These are phyloP conservation scores for Salix suchowensis DNA, from an alignment of 345 rosid genomes.

Conservation along the genomic window DNA sequence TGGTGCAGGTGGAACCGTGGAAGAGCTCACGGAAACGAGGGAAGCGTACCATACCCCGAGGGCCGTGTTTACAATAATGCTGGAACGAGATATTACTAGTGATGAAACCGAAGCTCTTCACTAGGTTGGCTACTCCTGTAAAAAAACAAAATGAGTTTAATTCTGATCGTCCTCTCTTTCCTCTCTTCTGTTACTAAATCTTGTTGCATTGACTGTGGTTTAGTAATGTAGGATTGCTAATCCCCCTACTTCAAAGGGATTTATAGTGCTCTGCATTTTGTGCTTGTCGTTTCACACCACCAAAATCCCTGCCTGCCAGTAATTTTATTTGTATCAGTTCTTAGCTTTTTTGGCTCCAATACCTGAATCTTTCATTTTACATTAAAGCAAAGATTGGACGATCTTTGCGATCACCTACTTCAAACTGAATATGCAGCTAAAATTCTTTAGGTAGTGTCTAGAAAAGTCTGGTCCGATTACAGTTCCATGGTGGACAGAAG, in stretches of 20 bases:
- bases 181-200: background rate
- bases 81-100: conserved; percentile 3
- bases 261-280: background rate
- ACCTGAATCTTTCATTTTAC: background rate
- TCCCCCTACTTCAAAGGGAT: background rate
- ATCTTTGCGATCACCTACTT: no score
- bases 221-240: background rate
- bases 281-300: no score
- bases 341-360: background rate
- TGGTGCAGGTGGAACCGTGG: background rate
- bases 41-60: conserved; percentile 16
- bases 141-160: background rate
- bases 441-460: no score
- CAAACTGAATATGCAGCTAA: no score
- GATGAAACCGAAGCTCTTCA: background rate
- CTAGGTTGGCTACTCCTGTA: background rate
- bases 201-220: background rate
- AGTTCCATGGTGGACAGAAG: no score
- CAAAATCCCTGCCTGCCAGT: background rate
- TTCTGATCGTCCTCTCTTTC: background rate
- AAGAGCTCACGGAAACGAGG: conserved; percentile 6
- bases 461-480: no score
- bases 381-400: background rate
- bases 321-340: background rate
- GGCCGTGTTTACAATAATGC: conserved; percentile 16